Conservation (phyloP, 345 rosid genomes). For the Trapa incisa region DNA sequence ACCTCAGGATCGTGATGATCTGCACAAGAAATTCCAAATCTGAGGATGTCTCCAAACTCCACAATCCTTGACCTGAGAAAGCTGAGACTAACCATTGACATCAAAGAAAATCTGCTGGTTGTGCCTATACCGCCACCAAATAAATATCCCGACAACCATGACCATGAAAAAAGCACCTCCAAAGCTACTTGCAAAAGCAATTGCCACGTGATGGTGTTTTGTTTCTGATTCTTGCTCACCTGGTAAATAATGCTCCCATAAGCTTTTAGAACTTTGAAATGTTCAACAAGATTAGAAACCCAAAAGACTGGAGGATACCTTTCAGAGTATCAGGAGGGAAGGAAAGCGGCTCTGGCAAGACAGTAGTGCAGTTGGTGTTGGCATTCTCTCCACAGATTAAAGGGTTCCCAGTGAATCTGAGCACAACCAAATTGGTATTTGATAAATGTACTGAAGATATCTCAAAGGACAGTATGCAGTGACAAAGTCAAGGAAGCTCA, state of each 20-base stretch:
- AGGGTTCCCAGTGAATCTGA: constrained; percentile 70
- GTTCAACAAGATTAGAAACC: neutral
- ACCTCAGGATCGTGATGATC: constrained; percentile 89
- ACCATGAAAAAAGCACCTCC: constrained; percentile 60
- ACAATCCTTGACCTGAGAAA: too few relatives aligned
- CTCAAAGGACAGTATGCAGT: neutral
- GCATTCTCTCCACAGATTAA: constrained; percentile 60
- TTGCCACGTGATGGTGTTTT: constrained; percentile 50
- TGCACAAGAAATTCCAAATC: constrained; percentile 21
- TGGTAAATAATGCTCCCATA: constrained; percentile 14
- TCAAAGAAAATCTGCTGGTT: constrained; percentile 96
- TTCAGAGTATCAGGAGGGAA: constrained; percentile 68
- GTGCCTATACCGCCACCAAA: constrained; percentile 87
- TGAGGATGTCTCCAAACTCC: constrained; percentile 2
- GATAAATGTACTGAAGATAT: neutral
- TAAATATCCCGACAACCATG: constrained; percentile 38
- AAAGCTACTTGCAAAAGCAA: constrained; percentile 83
- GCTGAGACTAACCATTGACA: constrained; percentile 60
- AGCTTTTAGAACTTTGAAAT: neutral
- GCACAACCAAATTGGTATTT: constrained; percentile 6
- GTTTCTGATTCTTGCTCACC: constrained; percentile 44
- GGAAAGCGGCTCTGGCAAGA: constrained; percentile 84
- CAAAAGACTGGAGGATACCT: constrained; percentile 18
- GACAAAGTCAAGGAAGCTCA: constrained; percentile 24
- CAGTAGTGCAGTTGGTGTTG: constrained; percentile 57